Evolutionary conservation across 768 basidiomycete species (phyloP).

Genomic region (Panellus pusillus): DNA sequence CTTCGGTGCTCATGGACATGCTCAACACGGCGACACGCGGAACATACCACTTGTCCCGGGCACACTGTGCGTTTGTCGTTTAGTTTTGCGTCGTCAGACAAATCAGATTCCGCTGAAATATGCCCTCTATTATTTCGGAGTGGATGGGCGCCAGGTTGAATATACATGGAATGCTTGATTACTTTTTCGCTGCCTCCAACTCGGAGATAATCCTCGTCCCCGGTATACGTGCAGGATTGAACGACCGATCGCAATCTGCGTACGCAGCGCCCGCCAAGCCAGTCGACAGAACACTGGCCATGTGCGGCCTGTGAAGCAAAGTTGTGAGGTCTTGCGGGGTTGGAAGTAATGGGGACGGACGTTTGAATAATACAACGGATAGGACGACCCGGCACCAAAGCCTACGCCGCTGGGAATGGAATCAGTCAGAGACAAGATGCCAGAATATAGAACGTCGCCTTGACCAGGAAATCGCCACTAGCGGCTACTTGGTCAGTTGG

Average conservation of each 20-base stretch:
- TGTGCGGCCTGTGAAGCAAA: conserved; percentile 65
- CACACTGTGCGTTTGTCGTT: too few relatives aligned
- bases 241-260: conserved; percentile 89
- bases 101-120: too few relatives aligned
- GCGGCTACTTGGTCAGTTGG: conserved; percentile 9
- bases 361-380: conserved; percentile 88
- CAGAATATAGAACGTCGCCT: conserved; percentile 51
- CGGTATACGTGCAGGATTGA: conserved; percentile 87
- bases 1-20: too few relatives aligned
- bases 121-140: conserved; percentile 15
- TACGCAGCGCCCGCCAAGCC: conserved; percentile 86
- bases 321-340: conserved; percentile 7
- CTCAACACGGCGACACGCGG: too few relatives aligned
- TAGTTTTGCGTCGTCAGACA: too few relatives aligned
- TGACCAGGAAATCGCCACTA: conserved; percentile 81
- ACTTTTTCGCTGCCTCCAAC: conserved; percentile 19
- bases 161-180: conserved; percentile 9
- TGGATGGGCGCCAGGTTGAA: conserved; percentile 1
- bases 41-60: too few relatives aligned
- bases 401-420: conserved; percentile 74
- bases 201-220: conserved; percentile 72
- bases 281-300: conserved; percentile 88
- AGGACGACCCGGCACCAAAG: conserved; percentile 85
- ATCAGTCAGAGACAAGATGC: conserved; percentile 13
- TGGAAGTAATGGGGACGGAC: conserved; percentile 67